Percentiles rank a stretch among this genome's conserved stretches.
Evolutionary conservation across 441 rosid species (phyloP).

Genomic region (Theobroma grandiflorum): DNA sequence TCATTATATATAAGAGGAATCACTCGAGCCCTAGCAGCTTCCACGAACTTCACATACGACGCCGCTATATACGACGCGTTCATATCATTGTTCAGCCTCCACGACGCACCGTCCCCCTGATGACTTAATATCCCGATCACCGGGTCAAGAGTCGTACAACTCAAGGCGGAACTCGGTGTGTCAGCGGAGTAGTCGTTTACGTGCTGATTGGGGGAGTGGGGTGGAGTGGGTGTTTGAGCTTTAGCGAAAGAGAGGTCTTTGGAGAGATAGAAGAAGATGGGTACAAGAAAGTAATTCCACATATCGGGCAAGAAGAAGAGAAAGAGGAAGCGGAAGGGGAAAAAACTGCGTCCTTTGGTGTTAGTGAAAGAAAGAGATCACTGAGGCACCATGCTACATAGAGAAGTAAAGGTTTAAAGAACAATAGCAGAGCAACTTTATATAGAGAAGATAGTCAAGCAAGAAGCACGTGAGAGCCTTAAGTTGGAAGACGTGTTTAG

Average conservation of each 20-base stretch:
- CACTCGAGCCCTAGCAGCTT: conserved; percentile 92
- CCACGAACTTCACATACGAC: conserved; percentile 90
- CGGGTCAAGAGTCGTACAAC: conserved; percentile 63
- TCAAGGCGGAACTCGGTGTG: conserved; percentile 21
- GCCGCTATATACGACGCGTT: conserved; percentile 77
- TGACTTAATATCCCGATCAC: conserved; percentile 86
- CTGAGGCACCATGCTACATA: too few species aligned
- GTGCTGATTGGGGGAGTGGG: conserved; percentile 52
- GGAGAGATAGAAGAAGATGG: conserved; percentile 52
- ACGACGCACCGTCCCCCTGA: conserved; percentile 92
- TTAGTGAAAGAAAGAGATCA: too few species aligned
- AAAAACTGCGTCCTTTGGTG: conserved; percentile 31
- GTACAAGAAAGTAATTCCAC: conserved; percentile 69
- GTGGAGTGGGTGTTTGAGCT: conserved; percentile 33
- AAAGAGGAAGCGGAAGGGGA: conserved; percentile 12
- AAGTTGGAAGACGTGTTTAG: too few species aligned
- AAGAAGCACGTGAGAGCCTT: too few species aligned
- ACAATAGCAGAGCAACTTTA: too few species aligned
- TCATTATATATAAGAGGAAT: conserved; percentile 86
- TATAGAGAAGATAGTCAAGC: too few species aligned
- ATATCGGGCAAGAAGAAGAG: conserved; percentile 42
- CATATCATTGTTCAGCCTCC: conserved; percentile 65
- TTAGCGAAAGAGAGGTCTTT: conserved; percentile 49
- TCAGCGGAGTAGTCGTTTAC: conserved; percentile 22
- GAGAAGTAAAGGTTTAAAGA: too few species aligned